Evolutionary conservation across 495 filamentous ascomycete genomes (phyloP), one percentile per base, ranked within the genome.

Genomic region (Paragyromitra xinjiangensis): DNA sequence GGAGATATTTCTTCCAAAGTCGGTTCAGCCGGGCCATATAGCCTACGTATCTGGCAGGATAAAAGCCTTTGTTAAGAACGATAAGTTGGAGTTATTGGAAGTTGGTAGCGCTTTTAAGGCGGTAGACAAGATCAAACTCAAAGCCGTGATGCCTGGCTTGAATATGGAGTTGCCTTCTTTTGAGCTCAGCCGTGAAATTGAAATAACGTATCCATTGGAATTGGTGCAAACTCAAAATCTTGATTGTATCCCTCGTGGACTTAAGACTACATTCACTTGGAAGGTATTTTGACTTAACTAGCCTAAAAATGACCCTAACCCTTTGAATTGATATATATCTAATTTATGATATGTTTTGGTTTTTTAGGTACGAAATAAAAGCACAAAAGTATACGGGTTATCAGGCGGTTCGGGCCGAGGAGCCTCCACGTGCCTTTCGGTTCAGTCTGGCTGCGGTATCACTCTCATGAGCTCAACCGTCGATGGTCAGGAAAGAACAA

Each of bases 261-360:
- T 61, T 39, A 61, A 61, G 19, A 61, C 56, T 39, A 16, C 56
- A 37, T 61, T 61, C 56, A 61, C 56, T 39, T 61, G 56, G 56
- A 34, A 61, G 56, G 56, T 61, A 61, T 37, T 39, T 61, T 37
- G 29, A 37, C 12, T 37, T 37, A 16, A 16, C 3, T 1, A 37
- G n/a, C 29, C n/a, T 2, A 61, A 61, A 26, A 6, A 12, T 7
- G 5, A n/a, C 7, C 26, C 39, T n/a, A n/a, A 37, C 29, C 4
- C 16, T 37, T 7, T 37, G 29, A n/a, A n/a, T 61, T 14, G 19
- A 22, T 22, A 22, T n/a, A 56, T 56, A 37, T 61, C 56, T 61
- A n/a, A 61, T 37, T n/a, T n/a, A 34, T 0, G 37, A 7, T 56
- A 11, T 39, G 11, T 37, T 22, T 22, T 22, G 19, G 3, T 53